Base-by-base conservation (phyloP, 1,139 yeast species). In the Taiozyma onychis region DNA sequence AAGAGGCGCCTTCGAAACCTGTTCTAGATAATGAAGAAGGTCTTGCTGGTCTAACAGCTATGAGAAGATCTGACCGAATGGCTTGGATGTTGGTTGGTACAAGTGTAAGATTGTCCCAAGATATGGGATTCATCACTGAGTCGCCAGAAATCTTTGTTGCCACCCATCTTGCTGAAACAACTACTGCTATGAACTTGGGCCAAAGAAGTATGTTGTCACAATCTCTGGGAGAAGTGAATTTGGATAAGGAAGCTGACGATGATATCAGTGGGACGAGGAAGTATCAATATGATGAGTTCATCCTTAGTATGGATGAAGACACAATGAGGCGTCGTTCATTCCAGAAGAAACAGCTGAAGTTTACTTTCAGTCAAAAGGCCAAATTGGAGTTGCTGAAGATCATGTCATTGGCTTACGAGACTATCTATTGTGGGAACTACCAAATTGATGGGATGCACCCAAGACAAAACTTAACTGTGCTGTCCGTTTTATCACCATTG, bases 11-110 rank as follows among this genome's bases (percentile, higher is more conserved):
- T 4, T 51, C 44, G 18, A 39, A 44, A 13, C 49, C 46, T 34
- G 47, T 48, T 32, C 45, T 48, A 8, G 53, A 51, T 37, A 66
- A 69, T 27, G 81, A 76, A 10, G 80, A 77, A 27, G 78, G 77
- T 44, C 69, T 80, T 44, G 85, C 89, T 0, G 96, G 96, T 0
- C 71, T 88, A 44, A 89, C 90, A 30, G 96, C 96, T 1, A 83
- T 90, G 78, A 74, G 95, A 58, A 73, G 97, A 60, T 83, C 93
- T 59, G 91, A 88, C 64, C 76, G 96, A 45, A 86, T 89, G 93
- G 86, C 96, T 0, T 90, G 96, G 93, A 86, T 89, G 93, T 76
- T 89, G 54, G 84, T 88, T 50, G 97, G 97, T 5, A 81, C 88
- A 3, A 91, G 95, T 0, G 87, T 88, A 3, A 73, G 97, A 50